Percentiles rank a stretch among this genome's conserved stretches.
Conservation (phyloP, 331 rosid species). For the Spiraea crenata region DNA sequence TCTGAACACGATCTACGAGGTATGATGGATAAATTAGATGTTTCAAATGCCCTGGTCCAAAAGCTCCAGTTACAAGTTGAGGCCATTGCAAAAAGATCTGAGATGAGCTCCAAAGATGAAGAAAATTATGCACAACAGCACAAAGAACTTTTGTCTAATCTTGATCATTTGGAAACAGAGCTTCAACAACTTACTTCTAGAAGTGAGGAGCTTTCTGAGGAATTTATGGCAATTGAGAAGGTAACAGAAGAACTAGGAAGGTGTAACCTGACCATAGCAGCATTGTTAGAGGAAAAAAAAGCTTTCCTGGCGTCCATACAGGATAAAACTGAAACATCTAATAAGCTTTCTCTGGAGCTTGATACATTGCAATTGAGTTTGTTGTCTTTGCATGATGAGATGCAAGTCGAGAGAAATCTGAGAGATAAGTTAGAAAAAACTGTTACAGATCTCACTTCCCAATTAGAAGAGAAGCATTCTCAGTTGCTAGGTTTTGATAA, state of each 20-base stretch:
- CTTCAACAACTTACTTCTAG: slow-evolving; percentile 64
- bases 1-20: slow-evolving; percentile 47
- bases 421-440: slow-evolving; percentile 50
- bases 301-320: slow-evolving; percentile 48
- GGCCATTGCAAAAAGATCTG: slow-evolving; percentile 48
- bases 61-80: slow-evolving; percentile 71
- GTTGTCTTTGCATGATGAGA: slow-evolving; percentile 43
- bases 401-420: slow-evolving; percentile 45
- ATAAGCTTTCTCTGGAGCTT: slow-evolving; percentile 53
- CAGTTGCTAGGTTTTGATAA: slow-evolving; percentile 57
- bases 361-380: slow-evolving; percentile 43
- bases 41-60: slow-evolving; percentile 53
- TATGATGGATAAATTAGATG: slow-evolving; percentile 46
- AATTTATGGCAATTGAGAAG: slow-evolving; percentile 45
- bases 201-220: slow-evolving; percentile 62
- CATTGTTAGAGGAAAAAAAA: slow-evolving; percentile 53
- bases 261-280: slow-evolving; percentile 48
- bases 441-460: slow-evolving; percentile 55
- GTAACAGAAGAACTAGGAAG: slow-evolving; percentile 52
- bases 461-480: slow-evolving; percentile 55
- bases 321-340: slow-evolving; percentile 57
- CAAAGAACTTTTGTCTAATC: slow-evolving; percentile 50
- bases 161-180: slow-evolving; percentile 64
- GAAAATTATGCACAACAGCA: slow-evolving; percentile 57
- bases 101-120: slow-evolving; percentile 55